Conservation (phyloP, 164 flowering plant species). For the Akebia trifoliata region DNA sequence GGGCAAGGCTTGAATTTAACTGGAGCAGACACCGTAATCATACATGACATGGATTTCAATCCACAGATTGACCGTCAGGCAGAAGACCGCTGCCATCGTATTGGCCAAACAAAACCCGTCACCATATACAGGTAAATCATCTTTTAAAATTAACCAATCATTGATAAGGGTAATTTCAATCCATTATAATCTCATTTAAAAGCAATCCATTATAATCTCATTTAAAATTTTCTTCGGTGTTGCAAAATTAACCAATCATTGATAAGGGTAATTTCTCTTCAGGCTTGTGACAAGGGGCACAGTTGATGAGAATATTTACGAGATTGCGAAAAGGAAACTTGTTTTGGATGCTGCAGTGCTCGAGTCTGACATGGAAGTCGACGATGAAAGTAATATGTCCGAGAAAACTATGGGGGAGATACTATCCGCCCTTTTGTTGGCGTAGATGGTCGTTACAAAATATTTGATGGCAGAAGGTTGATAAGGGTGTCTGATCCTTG, state of each 20-base stretch:
- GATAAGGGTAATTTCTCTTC: slow-evolving; percentile 8
- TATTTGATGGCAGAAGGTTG: background rate
- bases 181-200: too few relatives aligned
- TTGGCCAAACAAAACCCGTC: slow-evolving; percentile 91
- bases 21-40: slow-evolving; percentile 93
- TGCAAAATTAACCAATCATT: background rate
- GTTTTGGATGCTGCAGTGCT: slow-evolving; percentile 88
- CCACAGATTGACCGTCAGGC: slow-evolving; percentile 97
- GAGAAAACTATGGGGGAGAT: slow-evolving; percentile 97
- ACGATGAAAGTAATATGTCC: slow-evolving; percentile 41
- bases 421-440: slow-evolving; percentile 61
- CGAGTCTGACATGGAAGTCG: slow-evolving; percentile 59
- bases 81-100: slow-evolving; percentile 95
- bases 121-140: slow-evolving; percentile 67
- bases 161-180: background rate
- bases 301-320: slow-evolving; percentile 89
- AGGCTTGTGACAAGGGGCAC: slow-evolving; percentile 91
- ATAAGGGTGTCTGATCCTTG: background rate
- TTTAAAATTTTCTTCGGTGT: background rate
- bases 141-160: background rate
- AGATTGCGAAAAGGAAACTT: slow-evolving; percentile 90
- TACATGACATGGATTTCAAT: slow-evolving; percentile 98
- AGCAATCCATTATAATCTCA: too few relatives aligned
- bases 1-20: slow-evolving; percentile 93
- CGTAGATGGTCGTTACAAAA: slow-evolving; percentile 11